These are phyloP conservation scores for Colletotrichum godetiae DNA, from an alignment of 2,329 filamentous ascomycete genomes.

Conservation along the genomic window DNA sequence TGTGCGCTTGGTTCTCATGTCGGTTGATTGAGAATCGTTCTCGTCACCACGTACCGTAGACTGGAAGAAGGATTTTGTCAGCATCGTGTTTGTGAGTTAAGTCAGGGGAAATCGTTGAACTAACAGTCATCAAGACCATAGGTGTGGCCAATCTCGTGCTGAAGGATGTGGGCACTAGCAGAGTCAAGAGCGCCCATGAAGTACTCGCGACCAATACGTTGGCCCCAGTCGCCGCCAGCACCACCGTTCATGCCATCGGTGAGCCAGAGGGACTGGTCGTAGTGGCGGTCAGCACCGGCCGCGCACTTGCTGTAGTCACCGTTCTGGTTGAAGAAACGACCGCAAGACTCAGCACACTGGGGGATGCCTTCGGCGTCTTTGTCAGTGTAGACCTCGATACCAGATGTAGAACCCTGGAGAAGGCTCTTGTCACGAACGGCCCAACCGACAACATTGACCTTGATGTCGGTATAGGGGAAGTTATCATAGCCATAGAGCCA, in stretches of 20 bases:
- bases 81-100: neutral
- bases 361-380: conserved; percentile 52
- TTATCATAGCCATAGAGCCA: conserved; percentile 55
- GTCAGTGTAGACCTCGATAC: conserved; percentile 55
- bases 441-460: conserved; percentile 55
- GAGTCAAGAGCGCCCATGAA: conserved; percentile 50
- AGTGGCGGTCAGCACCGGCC: conserved; percentile 51
- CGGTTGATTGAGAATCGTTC: too few relatives aligned
- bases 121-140: conserved; percentile 53
- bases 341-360: conserved; percentile 53
- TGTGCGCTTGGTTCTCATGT: neutral
- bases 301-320: conserved; percentile 53
- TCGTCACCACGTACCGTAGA: conserved; percentile 16
- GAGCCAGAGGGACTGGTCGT: conserved; percentile 60
- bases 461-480: conserved; percentile 53
- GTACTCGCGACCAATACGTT: conserved; percentile 55
- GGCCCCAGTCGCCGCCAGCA: conserved; percentile 60
- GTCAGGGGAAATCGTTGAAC: neutral
- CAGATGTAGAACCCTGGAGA: conserved; percentile 50
- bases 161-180: conserved; percentile 55
- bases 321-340: conserved; percentile 57
- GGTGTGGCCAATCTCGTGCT: conserved; percentile 60
- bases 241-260: conserved; percentile 57
- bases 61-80: neutral
- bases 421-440: conserved; percentile 51